Evolutionary conservation across 2,329 filamentous ascomycete species (phyloP).

Genomic region (Westerdykella sp.): DNA sequence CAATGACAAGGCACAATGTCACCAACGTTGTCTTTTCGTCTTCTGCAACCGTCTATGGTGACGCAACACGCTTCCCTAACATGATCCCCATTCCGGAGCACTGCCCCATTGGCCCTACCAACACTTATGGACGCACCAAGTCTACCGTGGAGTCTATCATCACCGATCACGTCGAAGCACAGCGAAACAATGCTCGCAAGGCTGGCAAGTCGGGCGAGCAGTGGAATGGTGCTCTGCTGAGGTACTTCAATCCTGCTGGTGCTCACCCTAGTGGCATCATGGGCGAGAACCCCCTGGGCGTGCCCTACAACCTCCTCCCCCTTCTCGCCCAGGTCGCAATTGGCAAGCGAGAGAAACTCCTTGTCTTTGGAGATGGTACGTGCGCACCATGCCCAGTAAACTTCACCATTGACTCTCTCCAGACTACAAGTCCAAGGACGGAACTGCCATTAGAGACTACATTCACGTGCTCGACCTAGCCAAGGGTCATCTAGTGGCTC

Average conservation of each 20-base stretch:
- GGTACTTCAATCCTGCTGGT: constrained; percentile 97
- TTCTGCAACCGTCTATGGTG: constrained; percentile 95
- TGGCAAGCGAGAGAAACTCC: constrained; percentile 85
- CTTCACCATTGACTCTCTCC: constrained; percentile 17
- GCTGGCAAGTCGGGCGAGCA: constrained; percentile 65
- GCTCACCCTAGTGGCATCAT: constrained; percentile 93
- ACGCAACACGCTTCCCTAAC: constrained; percentile 88
- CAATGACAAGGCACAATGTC: constrained; percentile 86
- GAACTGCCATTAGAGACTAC: constrained; percentile 94
- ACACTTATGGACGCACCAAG: constrained; percentile 97
- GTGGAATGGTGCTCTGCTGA: constrained; percentile 88
- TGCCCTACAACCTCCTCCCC: constrained; percentile 93
- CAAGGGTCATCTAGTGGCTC: constrained; percentile 75
- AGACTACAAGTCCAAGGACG: constrained; percentile 90
- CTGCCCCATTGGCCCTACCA: constrained; percentile 93
- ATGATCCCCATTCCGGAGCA: constrained; percentile 99
- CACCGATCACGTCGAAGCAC: constrained; percentile 79
- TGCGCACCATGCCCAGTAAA: not conserved
- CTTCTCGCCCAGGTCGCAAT: constrained; percentile 93
- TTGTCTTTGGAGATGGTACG: constrained; percentile 87
- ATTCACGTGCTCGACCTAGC: constrained; percentile 93
- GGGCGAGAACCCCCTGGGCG: constrained; percentile 94
- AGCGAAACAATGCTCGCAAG: constrained; percentile 78
- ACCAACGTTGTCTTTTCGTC: constrained; percentile 98
- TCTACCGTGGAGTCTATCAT: constrained; percentile 87